phyloP scores from a whole-genome alignment of 106 monocot genomes.

The Allium sativum region DNA sequence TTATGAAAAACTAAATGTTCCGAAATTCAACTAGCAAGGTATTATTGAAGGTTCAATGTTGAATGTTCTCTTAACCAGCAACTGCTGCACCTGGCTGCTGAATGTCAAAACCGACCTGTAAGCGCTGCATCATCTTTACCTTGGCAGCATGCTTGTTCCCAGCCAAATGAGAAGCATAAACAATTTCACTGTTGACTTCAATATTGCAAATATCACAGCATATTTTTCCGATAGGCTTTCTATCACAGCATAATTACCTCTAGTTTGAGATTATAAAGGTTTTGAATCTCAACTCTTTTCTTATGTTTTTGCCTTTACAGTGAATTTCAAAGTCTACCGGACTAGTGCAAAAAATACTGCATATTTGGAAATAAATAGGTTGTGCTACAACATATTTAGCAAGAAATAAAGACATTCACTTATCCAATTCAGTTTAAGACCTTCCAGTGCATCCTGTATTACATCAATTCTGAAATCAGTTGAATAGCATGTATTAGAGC shows the following conservation, averaged over 20 bases:
- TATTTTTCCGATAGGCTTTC: conserved; percentile 23
- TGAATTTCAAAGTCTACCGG: conserved; percentile 24
- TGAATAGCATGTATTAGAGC: too few relatives aligned
- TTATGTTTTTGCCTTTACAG: conserved; percentile 39
- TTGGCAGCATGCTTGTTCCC: conserved; percentile 25
- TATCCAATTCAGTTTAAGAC: too few relatives aligned
- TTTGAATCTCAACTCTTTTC: conserved; percentile 23
- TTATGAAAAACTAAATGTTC: too few relatives aligned
- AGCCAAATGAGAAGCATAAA: conserved; percentile 27
- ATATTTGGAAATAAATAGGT: conserved; percentile 19
- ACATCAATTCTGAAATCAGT: too few relatives aligned
- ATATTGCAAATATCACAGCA: conserved; percentile 49
- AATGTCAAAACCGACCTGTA: too few relatives aligned
- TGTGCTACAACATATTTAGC: background rate
- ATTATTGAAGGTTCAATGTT: too few relatives aligned
- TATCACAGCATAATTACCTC: conserved; percentile 17
- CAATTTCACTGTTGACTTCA: conserved; percentile 42
- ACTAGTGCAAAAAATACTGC: conserved; percentile 26
- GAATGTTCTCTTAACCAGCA: too few relatives aligned
- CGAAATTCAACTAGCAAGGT: too few relatives aligned
- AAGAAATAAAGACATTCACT: too few relatives aligned
- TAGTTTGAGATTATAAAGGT: conserved; percentile 10
- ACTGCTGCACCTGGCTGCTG: background rate
- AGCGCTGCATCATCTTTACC: conserved; percentile 12
- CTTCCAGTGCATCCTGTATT: too few relatives aligned